Conservation (phyloP, 2,329 filamentous ascomycete genomes). For the Drechslerella stenobrocha region DNA sequence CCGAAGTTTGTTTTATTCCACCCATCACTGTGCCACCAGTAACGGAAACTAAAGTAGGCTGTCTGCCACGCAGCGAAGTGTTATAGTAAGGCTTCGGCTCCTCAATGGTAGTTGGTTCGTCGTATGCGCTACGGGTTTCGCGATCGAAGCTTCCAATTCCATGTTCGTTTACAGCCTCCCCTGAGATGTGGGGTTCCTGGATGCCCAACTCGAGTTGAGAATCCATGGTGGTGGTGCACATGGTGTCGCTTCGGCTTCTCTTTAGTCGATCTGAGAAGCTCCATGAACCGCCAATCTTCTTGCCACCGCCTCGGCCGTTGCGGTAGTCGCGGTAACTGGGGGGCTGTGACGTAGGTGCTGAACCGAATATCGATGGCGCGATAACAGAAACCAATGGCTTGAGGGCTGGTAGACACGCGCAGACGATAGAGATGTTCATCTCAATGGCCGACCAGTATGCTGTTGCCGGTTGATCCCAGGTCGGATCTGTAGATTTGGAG, state of each 20-base stretch:
- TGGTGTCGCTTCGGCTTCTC: slow-evolving; percentile 2
- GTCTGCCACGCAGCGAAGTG: slow-evolving; percentile 21
- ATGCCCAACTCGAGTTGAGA: slow-evolving; percentile 31
- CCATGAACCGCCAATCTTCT: slow-evolving; percentile 25
- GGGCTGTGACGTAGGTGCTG: slow-evolving; percentile 16
- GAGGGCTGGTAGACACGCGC: slow-evolving; percentile 55
- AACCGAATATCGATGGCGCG: slow-evolving; percentile 32
- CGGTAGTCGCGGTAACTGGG: slow-evolving; percentile 41
- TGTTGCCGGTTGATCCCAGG: slow-evolving; percentile 50
- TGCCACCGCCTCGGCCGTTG: slow-evolving; percentile 20
- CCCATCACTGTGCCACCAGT: slow-evolving; percentile 26
- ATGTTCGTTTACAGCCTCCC: background rate
- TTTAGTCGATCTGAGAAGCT: slow-evolving; percentile 30
- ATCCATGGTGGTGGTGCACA: slow-evolving; percentile 31
- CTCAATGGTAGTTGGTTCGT: slow-evolving; percentile 4
- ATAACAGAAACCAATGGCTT: slow-evolving; percentile 52
- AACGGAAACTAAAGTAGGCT: slow-evolving; percentile 14
- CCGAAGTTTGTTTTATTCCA: slow-evolving; percentile 40
- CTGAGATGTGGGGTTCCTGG: slow-evolving; percentile 19
- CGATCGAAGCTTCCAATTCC: too few relatives aligned
- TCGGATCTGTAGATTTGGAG: slow-evolving; percentile 36
- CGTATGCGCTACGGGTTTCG: background rate
- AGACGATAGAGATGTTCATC: slow-evolving; percentile 56
- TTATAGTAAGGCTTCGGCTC: slow-evolving; percentile 16
- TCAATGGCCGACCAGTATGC: slow-evolving; percentile 56